Evolutionary conservation across 2,329 filamentous ascomycete genomes (phyloP).

Genomic region (Clonostachys sp.): DNA sequence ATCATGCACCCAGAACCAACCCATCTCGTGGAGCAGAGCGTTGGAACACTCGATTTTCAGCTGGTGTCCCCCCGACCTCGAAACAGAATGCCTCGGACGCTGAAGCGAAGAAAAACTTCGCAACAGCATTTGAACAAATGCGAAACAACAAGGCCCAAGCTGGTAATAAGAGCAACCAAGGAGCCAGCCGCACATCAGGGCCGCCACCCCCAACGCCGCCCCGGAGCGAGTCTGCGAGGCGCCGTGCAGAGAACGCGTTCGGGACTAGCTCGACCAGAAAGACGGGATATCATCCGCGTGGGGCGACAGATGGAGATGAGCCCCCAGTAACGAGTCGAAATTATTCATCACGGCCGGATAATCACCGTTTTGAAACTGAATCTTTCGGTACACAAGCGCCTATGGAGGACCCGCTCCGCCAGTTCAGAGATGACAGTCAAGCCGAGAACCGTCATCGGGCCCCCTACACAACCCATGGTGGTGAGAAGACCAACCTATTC

Average conservation of each 20-base stretch:
- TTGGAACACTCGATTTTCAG: constrained; percentile 35
- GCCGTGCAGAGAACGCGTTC: constrained; percentile 51
- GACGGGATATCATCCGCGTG: constrained; percentile 26
- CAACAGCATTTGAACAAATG: constrained; percentile 37
- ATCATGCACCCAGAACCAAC: constrained; percentile 10
- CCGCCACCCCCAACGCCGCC: constrained; percentile 34
- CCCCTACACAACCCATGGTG: constrained; percentile 49
- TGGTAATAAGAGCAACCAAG: neutral
- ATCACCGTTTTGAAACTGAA: constrained; percentile 3
- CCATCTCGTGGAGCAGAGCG: constrained; percentile 31
- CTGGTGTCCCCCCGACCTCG: constrained; percentile 34
- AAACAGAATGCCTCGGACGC: constrained; percentile 21
- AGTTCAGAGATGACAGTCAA: constrained; percentile 37
- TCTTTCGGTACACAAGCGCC: constrained; percentile 6
- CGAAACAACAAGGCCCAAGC: constrained; percentile 19
- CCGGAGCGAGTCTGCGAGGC: constrained; percentile 45
- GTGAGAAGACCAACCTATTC: constrained; percentile 56
- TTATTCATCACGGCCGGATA: constrained; percentile 32
- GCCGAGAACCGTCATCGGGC: constrained; percentile 49
- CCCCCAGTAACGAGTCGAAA: constrained; percentile 44
- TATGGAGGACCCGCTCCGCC: constrained; percentile 40
- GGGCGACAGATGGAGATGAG: constrained; percentile 44
- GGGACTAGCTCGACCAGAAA: constrained; percentile 39
- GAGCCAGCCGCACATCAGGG: constrained; percentile 11
- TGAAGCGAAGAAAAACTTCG: constrained; percentile 33